These are phyloP conservation scores for Lentinula boryana DNA, from an alignment of 768 basidiomycete species.

Conservation along the genomic window DNA sequence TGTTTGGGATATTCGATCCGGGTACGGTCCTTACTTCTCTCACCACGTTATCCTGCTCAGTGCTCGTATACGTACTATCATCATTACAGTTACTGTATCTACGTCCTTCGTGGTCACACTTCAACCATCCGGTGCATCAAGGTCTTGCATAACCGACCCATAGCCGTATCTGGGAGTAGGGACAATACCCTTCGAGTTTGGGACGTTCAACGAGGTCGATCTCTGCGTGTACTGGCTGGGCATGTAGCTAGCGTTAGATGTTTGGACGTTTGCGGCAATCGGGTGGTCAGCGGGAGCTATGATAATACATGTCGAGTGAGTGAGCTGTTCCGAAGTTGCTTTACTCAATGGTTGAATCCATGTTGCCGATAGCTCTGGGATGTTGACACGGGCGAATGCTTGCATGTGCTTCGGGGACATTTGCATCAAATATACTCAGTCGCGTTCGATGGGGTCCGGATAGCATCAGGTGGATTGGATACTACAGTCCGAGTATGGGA, in stretches of 20 bases:
- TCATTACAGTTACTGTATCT: conserved; percentile 54
- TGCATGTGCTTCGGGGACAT: conserved; percentile 79
- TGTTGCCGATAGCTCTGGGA: conserved; percentile 61
- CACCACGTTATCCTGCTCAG: background rate
- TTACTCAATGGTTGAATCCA: background rate
- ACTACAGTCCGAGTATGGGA: conserved; percentile 94
- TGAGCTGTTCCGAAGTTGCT: conserved; percentile 4
- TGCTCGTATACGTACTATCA: too few species aligned
- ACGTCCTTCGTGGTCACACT: conserved; percentile 76
- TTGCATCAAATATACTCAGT: conserved; percentile 87
- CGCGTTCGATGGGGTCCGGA: conserved; percentile 77
- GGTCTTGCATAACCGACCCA: conserved; percentile 78
- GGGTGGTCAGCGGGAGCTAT: conserved; percentile 89
- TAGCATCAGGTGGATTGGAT: conserved; percentile 87
- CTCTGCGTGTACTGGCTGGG: conserved; percentile 62
- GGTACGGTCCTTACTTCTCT: conserved; percentile 40
- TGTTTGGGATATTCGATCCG: conserved; percentile 87
- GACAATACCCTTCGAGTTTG: conserved; percentile 86
- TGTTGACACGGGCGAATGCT: conserved; percentile 81
- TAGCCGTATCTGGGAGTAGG: conserved; percentile 87
- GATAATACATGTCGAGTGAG: conserved; percentile 80
- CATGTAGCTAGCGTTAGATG: conserved; percentile 82
- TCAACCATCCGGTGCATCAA: conserved; percentile 91
- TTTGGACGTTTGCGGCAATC: conserved; percentile 80
- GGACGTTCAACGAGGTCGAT: conserved; percentile 81